Conservation (phyloP, 345 rosid genomes). For the Populus ilicifolia region DNA sequence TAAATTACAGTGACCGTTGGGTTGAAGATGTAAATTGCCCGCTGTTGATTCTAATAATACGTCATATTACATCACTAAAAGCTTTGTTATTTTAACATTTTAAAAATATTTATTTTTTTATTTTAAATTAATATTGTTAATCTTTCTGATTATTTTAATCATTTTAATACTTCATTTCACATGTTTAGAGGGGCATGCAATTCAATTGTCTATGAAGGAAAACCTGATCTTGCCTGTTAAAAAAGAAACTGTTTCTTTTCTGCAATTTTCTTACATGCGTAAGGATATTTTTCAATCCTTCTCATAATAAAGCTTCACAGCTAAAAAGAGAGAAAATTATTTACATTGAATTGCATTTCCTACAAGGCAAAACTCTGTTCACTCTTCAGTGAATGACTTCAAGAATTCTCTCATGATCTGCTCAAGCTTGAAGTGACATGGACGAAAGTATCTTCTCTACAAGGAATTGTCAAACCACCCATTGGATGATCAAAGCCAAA, state of each 20-base stretch:
- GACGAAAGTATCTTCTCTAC: background rate
- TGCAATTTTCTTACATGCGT: no score
- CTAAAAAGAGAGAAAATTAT: background rate
- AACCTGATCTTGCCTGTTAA: no score
- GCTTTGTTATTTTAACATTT: no score
- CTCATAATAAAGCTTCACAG: background rate
- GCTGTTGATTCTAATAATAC: background rate
- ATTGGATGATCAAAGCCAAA: slow-evolving; percentile 4
- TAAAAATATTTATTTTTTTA: no score
- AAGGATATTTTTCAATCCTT: background rate
- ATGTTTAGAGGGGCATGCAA: no score
- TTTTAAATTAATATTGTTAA: no score
- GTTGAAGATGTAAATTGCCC: background rate
- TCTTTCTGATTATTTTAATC: no score
- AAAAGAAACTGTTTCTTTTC: no score
- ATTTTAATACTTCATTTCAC: no score
- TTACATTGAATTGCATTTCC: background rate
- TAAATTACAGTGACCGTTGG: background rate
- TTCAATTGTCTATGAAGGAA: no score
- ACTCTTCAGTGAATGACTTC: background rate
- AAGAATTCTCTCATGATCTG: background rate
- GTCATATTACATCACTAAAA: no score
- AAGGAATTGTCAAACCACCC: slow-evolving; percentile 9
- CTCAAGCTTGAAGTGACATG: background rate
- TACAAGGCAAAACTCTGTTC: background rate